Percentiles rank a stretch among this genome's conserved stretches.
These are phyloP conservation scores for Furcasterigmium sp. DNA, from an alignment of 2,329 filamentous ascomycete genomes.

Conservation along the genomic window DNA sequence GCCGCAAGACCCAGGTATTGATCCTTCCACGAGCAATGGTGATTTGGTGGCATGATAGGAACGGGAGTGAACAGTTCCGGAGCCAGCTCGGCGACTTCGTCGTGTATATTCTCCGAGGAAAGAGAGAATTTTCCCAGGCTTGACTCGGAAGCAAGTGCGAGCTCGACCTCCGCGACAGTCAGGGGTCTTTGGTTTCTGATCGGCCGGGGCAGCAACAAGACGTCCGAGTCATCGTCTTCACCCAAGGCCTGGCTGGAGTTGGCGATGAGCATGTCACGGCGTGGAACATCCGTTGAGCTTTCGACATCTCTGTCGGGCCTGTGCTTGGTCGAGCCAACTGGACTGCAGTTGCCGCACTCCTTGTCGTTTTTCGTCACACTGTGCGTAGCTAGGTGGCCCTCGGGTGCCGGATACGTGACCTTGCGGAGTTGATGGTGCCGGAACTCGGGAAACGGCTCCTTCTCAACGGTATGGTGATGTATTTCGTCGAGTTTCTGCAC, in stretches of 20 bases:
- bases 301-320: too few relatives aligned
- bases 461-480: background rate
- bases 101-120: too few relatives aligned
- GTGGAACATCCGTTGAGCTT: background rate
- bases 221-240: background rate
- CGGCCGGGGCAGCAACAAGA: background rate
- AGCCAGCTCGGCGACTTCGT: too few relatives aligned
- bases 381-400: too few relatives aligned
- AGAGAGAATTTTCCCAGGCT: background rate
- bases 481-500: background rate
- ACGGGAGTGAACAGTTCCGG: slow-evolving; percentile 22
- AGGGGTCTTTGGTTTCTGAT: background rate
- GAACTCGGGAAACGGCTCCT: background rate
- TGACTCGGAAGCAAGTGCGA: background rate
- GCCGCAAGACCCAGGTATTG: slow-evolving; percentile 33
- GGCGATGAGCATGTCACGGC: background rate
- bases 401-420: background rate
- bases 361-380: background rate
- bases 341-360: background rate
- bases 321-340: background rate
- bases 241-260: background rate
- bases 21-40: slow-evolving; percentile 36
- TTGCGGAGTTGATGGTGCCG: slow-evolving; percentile 2
- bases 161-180: slow-evolving; percentile 1
- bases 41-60: slow-evolving; percentile 29